Conservation (phyloP, 371 early-diverging fungal genomes). For the Lichtheimia hyalospora region DNA sequence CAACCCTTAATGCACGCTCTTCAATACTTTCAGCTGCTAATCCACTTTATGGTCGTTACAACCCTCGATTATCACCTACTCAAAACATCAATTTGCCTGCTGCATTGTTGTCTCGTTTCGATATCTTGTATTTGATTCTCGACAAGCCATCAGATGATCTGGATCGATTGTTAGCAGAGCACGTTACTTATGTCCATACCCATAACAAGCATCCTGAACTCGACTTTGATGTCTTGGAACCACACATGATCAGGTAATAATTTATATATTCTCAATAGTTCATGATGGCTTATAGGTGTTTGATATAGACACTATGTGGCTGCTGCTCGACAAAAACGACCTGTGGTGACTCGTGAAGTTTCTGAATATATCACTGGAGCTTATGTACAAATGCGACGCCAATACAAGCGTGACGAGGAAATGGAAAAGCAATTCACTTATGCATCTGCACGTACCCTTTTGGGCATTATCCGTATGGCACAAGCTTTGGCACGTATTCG, state of each 20-base stretch:
- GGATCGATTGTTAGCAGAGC: constrained; percentile 81
- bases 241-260: constrained; percentile 64
- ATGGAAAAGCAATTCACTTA: constrained; percentile 61
- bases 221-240: constrained; percentile 67
- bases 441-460: constrained; percentile 80
- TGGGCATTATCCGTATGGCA: constrained; percentile 92
- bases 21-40: constrained; percentile 92
- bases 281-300: constrained; percentile 2
- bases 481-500: constrained; percentile 91
- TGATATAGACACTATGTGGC: constrained; percentile 83
- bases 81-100: constrained; percentile 97
- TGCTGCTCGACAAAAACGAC: constrained; percentile 73
- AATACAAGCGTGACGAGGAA: constrained; percentile 68
- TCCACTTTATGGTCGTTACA: constrained; percentile 86
- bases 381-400: constrained; percentile 82
- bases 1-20: constrained; percentile 90
- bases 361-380: constrained; percentile 86
- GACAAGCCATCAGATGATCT: constrained; percentile 77
- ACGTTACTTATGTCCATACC: constrained; percentile 92
- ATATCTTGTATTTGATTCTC: constrained; percentile 91
- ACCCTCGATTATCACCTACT: constrained; percentile 73
- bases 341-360: constrained; percentile 73
- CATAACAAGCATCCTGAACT: constrained; percentile 73
- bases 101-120: constrained; percentile 96
- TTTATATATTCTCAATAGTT: neutral